These are phyloP conservation scores for Trichomonas gallinae DNA, from an alignment of 208 protist species.

Conservation along the genomic window DNA sequence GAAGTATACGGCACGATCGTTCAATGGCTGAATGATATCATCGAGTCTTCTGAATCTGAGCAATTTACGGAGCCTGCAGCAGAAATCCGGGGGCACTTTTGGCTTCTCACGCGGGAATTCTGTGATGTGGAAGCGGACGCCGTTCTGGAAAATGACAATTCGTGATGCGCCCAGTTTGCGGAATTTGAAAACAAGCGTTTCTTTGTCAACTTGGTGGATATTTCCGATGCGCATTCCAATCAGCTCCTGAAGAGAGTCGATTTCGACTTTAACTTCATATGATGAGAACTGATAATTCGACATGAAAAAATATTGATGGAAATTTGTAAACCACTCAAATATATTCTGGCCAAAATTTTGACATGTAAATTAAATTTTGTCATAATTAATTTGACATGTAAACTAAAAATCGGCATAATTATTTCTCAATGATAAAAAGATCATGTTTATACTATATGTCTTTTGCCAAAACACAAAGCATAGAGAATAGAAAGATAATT, in stretches of 20 bases:
- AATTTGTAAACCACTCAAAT: too few species aligned
- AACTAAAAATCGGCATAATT: too few species aligned
- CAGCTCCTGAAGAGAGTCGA: background rate
- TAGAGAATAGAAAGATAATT: too few species aligned
- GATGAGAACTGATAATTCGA: background rate
- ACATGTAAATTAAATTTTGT: too few species aligned
- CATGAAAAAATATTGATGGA: background rate
- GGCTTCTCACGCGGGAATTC: slow-evolving; percentile 9
- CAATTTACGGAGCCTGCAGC: background rate
- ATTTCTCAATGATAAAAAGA: too few species aligned
- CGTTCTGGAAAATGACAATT: background rate
- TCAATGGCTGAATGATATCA: slow-evolving; percentile 3
- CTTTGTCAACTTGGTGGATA: background rate
- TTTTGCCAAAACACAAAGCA: too few species aligned
- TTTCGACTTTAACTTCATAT: slow-evolving; percentile 15
- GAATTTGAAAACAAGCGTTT: background rate
- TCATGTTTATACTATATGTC: too few species aligned
- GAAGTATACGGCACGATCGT: slow-evolving; percentile 1
- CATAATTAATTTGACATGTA: too few species aligned
- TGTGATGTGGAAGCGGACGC: background rate
- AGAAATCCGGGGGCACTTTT: background rate
- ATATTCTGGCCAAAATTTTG: background rate
- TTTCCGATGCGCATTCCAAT: background rate
- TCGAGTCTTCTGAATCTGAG: background rate
- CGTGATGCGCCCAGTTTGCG: background rate